phyloP scores from a whole-genome alignment of 192 early-diverging fungal species.

The Coemansia pectinata region DNA sequence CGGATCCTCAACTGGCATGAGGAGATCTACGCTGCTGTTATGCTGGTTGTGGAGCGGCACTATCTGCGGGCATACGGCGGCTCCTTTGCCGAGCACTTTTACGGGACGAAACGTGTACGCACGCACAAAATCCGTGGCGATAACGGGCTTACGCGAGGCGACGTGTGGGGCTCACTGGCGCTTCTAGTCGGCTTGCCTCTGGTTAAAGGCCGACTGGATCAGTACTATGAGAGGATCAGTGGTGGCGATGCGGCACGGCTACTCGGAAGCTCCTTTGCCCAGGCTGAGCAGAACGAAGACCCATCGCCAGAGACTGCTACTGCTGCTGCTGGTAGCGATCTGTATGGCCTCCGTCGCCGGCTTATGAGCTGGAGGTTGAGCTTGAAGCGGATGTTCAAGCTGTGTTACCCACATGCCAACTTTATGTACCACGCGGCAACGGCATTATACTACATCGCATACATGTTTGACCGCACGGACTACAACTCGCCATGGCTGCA shows the following conservation, averaged over 20 bases:
- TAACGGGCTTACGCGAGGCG: slow-evolving; percentile 48
- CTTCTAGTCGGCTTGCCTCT: slow-evolving; percentile 76
- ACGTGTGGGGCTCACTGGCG: slow-evolving; percentile 64
- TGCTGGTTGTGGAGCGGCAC: slow-evolving; percentile 79
- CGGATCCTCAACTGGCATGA: slow-evolving; percentile 79
- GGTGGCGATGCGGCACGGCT: slow-evolving; percentile 63
- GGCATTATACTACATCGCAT: slow-evolving; percentile 72
- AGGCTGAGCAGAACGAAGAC: neutral
- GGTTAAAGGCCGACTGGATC: slow-evolving; percentile 70
- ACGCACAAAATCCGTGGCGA: slow-evolving; percentile 45
- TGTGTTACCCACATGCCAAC: slow-evolving; percentile 74
- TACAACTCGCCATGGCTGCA: slow-evolving; percentile 86
- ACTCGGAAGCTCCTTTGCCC: slow-evolving; percentile 59
- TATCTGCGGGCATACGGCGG: slow-evolving; percentile 80
- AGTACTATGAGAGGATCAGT: slow-evolving; percentile 64
- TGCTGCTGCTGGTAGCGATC: neutral
- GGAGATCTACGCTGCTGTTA: slow-evolving; percentile 76
- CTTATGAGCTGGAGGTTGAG: slow-evolving; percentile 1
- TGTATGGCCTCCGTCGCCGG: neutral
- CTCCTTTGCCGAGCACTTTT: slow-evolving; percentile 92
- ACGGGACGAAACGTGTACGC: slow-evolving; percentile 78
- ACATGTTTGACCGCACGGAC: slow-evolving; percentile 81
- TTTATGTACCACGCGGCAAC: slow-evolving; percentile 66
- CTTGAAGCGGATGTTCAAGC: slow-evolving; percentile 52
- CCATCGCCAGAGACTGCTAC: neutral